Evolutionary conservation across 139 green algal species (phyloP).

Genomic region (Tetradesmus obliquus): DNA sequence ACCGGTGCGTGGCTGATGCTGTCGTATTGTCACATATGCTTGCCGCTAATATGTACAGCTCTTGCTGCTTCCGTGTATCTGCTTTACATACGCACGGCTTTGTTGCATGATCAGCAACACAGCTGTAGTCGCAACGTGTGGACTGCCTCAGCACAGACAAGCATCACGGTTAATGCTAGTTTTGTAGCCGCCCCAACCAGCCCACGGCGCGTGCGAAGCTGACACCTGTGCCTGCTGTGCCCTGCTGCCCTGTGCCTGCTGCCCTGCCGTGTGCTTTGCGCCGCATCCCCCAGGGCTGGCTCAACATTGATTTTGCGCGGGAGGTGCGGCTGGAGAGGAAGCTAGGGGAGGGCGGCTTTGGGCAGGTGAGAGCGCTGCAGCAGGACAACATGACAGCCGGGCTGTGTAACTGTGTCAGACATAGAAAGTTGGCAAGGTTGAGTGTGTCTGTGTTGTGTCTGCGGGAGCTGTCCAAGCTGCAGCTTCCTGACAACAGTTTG

Average conservation of each 20-base stretch:
- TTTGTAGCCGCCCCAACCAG: background rate
- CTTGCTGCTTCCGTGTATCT: too few species aligned
- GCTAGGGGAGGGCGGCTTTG: slow-evolving; percentile 78
- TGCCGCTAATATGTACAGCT: too few species aligned
- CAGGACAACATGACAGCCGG: too few species aligned
- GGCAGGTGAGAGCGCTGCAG: slow-evolving; percentile 59
- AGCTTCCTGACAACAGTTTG: too few species aligned
- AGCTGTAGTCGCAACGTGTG: too few species aligned
- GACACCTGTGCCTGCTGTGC: background rate
- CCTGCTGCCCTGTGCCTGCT: slow-evolving; percentile 3
- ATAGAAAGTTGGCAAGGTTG: background rate
- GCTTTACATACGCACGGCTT: too few species aligned
- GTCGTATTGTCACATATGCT: too few species aligned
- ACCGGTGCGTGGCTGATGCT: background rate
- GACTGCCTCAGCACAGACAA: background rate
- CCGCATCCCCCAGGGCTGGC: background rate
- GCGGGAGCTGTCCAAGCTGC: background rate
- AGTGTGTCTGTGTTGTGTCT: too few species aligned
- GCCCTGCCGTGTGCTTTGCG: slow-evolving; percentile 24
- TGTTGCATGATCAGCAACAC: too few species aligned
- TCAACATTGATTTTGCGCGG: slow-evolving; percentile 61
- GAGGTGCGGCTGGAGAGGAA: slow-evolving; percentile 71
- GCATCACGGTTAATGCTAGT: background rate
- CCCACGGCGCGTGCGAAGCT: background rate
- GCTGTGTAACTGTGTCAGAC: background rate